Base-by-base conservation (phyloP, 1,284 basidiomycete species). In the Vanrija pseudolonga region DNA sequence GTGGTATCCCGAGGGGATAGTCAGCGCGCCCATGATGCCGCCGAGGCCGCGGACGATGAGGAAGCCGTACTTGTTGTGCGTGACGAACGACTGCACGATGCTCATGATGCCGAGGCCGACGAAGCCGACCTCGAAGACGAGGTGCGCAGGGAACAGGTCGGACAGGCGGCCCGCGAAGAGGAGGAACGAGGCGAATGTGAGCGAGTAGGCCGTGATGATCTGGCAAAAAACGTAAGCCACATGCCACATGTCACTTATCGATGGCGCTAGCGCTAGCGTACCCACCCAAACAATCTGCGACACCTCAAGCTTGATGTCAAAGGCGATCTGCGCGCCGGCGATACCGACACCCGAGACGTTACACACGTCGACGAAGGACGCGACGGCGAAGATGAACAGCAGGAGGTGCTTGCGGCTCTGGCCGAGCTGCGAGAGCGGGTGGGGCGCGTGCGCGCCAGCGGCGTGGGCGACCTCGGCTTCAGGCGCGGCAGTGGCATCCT, bases 361-460 rank as follows among this genome's bases (percentile, higher is more conserved):
- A 42, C 46, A 54, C 15, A 55, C 40, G 28, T 46, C 40, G 17
- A 51, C 45, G 26, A 46, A 50, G 9, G 59, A 63, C 26, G 69
- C 65, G n/a, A 69, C 40, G 44, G 59, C 51, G 47, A 69, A 69
- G 42, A 66, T 53, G 32, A 62, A 46, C 6, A 68, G 54, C 11
- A 68, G 47, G 18, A 63, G 40, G 45, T 65, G 37, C 18, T 57
- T 57, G 19, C 56, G 43, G 17, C 6, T 40, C 4, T 18, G 19
- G 41, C 38, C 20, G 19, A 57, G 51, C 43, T 53, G 17, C 15
- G 56, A 47, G n/a, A 57, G 49, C 1, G 47, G 51, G 42, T 57
- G 55, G 9, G 26, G 26, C 26, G 15, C 77, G 84, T 84, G 71
- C 87, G 39, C 39, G n/a, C n/a, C 37, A 14, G 37, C 24, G 24